Evolutionary conservation across 352 stramenopile genomes (phyloP), one percentile per base, ranked within the genome.

Genomic region (Nothophytophthora sp.): DNA sequence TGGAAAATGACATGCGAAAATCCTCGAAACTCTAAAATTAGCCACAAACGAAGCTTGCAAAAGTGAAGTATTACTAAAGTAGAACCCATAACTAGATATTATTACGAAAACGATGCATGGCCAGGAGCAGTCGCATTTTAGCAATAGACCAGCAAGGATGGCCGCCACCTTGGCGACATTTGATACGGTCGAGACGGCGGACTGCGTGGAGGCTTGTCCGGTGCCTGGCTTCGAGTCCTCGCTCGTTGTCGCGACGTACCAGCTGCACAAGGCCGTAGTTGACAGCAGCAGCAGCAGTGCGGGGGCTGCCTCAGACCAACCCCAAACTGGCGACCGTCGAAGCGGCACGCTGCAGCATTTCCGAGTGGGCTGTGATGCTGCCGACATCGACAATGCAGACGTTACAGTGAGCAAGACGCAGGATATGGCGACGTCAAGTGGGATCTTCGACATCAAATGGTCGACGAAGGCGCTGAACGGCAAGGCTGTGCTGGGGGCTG

Each of bases 371-470:
- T 62, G 70, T 12, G 49, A 78, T n/a, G 36, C 34, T 7, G 23
- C 46, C 19, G 69, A 45, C 24, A 51, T 33, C 10, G 49, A 63
- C 5, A 41, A 18, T 12, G 51, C 45, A 9, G 42, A 30, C 16
- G 69, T 91, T 12, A 33, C 48, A 6, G 63, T 88, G 36, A 42
- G 28, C n/a, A 83, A 89, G 41, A 30, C 63, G 16, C 54, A 88
- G 33, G 61, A 80, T 33, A 50, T 72, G 12, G 51, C 60, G 34
- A 75, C 73, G 5, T 61, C 60, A n/a, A 90, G 76, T 42, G 84
- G 84, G 22, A 66, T 95, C 22, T 91, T 95, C 22, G 84, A 95
- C 41, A 86, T 90, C 56, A 95, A 95, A 50, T 95, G 84, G 84
- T 81, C 74, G 7, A 52, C 70, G 8, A 62, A 86, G 38, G 44